Conservation (phyloP, 164 flowering plant species). For the Magnolia sinica region DNA sequence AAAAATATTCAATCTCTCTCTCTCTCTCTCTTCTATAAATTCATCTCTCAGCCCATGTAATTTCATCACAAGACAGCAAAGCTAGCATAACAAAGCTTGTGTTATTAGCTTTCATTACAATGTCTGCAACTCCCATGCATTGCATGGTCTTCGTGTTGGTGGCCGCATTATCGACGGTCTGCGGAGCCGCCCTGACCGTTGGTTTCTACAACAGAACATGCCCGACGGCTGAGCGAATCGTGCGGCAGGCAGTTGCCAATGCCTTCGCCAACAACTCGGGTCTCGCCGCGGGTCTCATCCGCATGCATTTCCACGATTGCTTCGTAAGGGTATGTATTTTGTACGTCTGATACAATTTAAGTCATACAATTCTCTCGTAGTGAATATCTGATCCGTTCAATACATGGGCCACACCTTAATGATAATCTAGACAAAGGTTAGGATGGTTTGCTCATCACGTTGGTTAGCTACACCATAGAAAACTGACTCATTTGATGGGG, state of each 20-base stretch:
- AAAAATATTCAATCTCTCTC: neutral
- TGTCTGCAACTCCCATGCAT: neutral
- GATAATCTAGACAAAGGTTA: too few relatives aligned
- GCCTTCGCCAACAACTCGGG: neutral
- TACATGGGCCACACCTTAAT: too few relatives aligned
- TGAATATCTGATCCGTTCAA: too few relatives aligned
- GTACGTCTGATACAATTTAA: too few relatives aligned
- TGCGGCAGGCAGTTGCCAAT: conserved; percentile 1
- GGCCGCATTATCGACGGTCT: neutral
- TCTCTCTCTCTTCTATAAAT: neutral
- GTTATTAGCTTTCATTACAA: too few relatives aligned
- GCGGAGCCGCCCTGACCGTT: neutral
- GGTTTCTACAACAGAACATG: conserved; percentile 9
- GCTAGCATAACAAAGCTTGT: too few relatives aligned
- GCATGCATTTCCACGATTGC: conserved; percentile 20
- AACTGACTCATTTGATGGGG: too few relatives aligned
- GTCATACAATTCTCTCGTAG: too few relatives aligned
- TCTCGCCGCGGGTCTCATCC: conserved; percentile 10
- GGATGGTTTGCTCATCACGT: too few relatives aligned
- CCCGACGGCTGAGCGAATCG: conserved; percentile 6
- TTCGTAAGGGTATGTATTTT: conserved; percentile 11
- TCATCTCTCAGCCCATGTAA: too few relatives aligned
- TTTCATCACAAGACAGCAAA: too few relatives aligned
- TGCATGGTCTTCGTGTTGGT: neutral
- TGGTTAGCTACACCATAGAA: too few relatives aligned